A percentile compares a stretch with the other conserved stretches of the same genome.
Evolutionary conservation across 2,329 filamentous ascomycete genomes (phyloP).

Genomic region (Cercospora zeina): DNA sequence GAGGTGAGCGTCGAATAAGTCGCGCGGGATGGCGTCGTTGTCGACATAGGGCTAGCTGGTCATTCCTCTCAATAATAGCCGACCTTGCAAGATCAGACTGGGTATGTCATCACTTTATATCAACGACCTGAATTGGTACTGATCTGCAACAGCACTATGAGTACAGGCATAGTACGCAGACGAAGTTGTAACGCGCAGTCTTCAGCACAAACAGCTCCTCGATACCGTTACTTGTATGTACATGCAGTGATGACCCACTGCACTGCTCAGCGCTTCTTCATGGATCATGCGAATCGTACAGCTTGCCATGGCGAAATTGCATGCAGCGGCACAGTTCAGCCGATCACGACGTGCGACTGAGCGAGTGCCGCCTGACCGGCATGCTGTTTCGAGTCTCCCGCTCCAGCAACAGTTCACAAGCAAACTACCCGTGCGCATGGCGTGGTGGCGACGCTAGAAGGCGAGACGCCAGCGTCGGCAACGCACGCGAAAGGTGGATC

Average conservation of each 20-base stretch:
- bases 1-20: constrained; percentile 33
- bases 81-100: constrained; percentile 42
- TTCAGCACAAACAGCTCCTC: background rate
- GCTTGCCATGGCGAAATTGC: constrained; percentile 16
- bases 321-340: constrained; percentile 1
- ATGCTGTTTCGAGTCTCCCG: constrained; percentile 7
- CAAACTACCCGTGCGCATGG: constrained; percentile 7
- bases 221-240: background rate
- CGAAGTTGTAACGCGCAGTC: constrained; percentile 2
- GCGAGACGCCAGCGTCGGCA: background rate
- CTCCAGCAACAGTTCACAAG: background rate
- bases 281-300: constrained; percentile 1
- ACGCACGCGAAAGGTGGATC: background rate
- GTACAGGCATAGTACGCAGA: constrained; percentile 34
- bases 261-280: background rate
- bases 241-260: background rate
- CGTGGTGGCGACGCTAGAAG: background rate
- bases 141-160: constrained; percentile 39
- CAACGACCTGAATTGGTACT: background rate
- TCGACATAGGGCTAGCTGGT: background rate
- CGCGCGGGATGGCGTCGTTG: background rate
- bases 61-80: constrained; percentile 17
- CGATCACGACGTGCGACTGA: background rate
- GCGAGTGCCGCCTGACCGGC: constrained; percentile 4
- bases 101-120: constrained; percentile 2